Evolutionary conservation across 1,139 yeast species (phyloP).

Genomic region (Blastobotrys elegans): DNA sequence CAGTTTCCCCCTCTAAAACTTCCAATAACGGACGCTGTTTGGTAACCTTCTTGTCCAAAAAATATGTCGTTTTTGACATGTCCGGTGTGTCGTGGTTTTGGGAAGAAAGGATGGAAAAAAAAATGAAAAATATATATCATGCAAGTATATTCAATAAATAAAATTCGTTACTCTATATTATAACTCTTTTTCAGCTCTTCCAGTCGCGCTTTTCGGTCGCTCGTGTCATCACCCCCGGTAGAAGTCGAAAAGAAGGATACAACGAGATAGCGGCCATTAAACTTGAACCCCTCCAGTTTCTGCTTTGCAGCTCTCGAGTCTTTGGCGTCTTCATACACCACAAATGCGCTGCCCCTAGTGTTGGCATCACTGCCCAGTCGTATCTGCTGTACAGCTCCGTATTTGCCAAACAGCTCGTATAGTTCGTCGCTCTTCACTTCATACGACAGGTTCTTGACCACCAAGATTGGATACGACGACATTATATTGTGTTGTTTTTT

Average conservation of each 20-base stretch:
- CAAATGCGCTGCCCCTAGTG: conserved; percentile 52
- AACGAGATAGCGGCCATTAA: conserved; percentile 55
- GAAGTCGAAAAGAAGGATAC: conserved; percentile 46
- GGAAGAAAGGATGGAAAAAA: background rate
- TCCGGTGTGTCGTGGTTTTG: background rate
- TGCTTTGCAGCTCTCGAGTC: conserved; percentile 49
- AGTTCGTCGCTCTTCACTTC: conserved; percentile 45
- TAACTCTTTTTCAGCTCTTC: conserved; percentile 28
- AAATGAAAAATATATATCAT: background rate
- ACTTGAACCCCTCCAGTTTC: conserved; percentile 57
- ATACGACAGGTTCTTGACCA: conserved; percentile 57
- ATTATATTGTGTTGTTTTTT: conserved; percentile 12
- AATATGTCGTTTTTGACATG: conserved; percentile 4
- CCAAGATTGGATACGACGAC: conserved; percentile 33
- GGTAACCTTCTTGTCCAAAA: background rate
- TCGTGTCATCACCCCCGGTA: conserved; percentile 29
- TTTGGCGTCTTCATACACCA: conserved; percentile 48
- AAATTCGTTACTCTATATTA: conserved; percentile 16
- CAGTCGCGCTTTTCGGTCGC: conserved; percentile 25
- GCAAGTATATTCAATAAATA: too few relatives aligned
- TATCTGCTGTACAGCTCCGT: conserved; percentile 54
- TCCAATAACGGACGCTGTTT: conserved; percentile 17
- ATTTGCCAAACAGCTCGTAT: conserved; percentile 51
- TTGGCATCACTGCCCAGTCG: conserved; percentile 44
- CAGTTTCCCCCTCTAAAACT: conserved; percentile 37